Evolutionary conservation across 2,329 filamentous ascomycete species (phyloP).

Genomic region (Botrytis byssoidea): DNA sequence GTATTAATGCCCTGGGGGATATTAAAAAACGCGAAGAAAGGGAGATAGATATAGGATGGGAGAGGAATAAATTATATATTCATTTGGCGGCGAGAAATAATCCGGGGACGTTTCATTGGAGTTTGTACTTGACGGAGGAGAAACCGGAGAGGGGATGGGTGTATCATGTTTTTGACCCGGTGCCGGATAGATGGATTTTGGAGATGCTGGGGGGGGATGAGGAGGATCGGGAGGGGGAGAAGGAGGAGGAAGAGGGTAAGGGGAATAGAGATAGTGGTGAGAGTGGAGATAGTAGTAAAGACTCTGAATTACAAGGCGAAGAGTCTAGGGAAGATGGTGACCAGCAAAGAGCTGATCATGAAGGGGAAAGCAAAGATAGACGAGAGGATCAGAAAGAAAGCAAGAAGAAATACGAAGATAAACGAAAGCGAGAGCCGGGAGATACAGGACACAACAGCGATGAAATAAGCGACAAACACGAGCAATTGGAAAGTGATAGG

Average conservation of each 20-base stretch:
- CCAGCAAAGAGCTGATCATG: background rate
- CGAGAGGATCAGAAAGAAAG: rapidly evolving
- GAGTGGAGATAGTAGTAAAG: background rate
- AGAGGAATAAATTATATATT: background rate
- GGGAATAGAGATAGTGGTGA: background rate
- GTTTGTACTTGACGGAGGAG: background rate
- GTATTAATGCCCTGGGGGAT: background rate
- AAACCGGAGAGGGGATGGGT: background rate
- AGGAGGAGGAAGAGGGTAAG: background rate
- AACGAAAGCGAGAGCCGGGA: background rate
- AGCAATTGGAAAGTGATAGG: background rate
- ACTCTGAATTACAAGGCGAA: background rate
- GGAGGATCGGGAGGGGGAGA: background rate
- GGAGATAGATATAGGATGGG: background rate
- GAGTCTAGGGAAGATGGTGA: background rate
- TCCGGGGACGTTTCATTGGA: constrained; percentile 7
- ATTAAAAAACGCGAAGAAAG: background rate
- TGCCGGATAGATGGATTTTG: background rate
- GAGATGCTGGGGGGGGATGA: background rate
- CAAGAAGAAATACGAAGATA: background rate
- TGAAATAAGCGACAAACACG: background rate
- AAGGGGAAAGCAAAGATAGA: background rate
- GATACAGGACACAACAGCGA: background rate
- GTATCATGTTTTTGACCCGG: constrained; percentile 2
- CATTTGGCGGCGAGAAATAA: background rate